These are phyloP conservation scores for Ceratobasidium sp. DNA, from an alignment of 1,284 basidiomycete species.

Conservation along the genomic window DNA sequence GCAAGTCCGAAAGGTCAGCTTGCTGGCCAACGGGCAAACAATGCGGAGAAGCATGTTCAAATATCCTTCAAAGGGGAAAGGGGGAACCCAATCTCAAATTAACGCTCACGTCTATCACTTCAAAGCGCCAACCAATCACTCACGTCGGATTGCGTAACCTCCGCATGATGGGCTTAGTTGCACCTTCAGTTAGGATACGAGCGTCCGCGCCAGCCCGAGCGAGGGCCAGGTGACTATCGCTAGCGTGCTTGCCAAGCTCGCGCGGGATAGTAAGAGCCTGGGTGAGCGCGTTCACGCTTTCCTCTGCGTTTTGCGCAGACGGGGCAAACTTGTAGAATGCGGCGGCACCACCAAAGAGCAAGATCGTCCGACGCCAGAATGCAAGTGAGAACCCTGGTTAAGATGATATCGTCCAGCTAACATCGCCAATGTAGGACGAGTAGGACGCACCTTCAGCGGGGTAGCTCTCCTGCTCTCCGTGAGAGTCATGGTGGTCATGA, in stretches of 20 bases:
- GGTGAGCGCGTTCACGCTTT: slow-evolving; percentile 51
- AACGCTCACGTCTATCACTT: slow-evolving; percentile 15
- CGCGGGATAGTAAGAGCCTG: slow-evolving; percentile 53
- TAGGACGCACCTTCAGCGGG: slow-evolving; percentile 38
- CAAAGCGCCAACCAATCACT: slow-evolving; percentile 50
- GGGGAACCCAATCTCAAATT: background rate
- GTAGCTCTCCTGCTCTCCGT: slow-evolving; percentile 23
- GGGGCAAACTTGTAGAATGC: slow-evolving; percentile 56
- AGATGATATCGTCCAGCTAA: background rate
- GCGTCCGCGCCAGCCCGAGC: slow-evolving; percentile 57
- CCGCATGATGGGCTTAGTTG: slow-evolving; percentile 58
- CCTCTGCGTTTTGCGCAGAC: slow-evolving; percentile 51
- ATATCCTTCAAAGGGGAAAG: slow-evolving; percentile 52
- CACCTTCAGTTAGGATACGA: slow-evolving; percentile 61
- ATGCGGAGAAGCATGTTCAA: slow-evolving; percentile 59
- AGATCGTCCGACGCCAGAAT: slow-evolving; percentile 55
- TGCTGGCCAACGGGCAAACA: slow-evolving; percentile 58
- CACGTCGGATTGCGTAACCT: slow-evolving; percentile 59
- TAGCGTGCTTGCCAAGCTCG: slow-evolving; percentile 50
- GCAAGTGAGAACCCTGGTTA: slow-evolving; percentile 57
- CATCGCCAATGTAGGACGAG: background rate
- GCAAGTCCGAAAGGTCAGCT: slow-evolving; percentile 58
- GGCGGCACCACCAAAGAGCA: slow-evolving; percentile 53
- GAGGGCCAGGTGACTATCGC: slow-evolving; percentile 60
- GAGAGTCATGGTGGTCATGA: slow-evolving; percentile 43